These are phyloP conservation scores for Murraya paniculata DNA, from an alignment of 345 rosid species.

Conservation along the genomic window DNA sequence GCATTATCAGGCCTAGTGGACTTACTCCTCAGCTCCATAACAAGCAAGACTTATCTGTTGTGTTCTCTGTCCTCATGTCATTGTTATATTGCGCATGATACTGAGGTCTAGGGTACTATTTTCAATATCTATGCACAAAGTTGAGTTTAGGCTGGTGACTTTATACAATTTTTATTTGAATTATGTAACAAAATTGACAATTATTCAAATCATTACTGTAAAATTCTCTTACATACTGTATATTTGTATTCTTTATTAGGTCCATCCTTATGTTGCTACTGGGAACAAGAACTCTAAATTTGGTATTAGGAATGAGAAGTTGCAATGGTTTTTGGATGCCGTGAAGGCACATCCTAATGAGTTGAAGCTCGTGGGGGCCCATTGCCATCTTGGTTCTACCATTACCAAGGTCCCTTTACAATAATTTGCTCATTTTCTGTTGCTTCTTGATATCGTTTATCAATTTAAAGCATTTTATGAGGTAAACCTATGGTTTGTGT, in stretches of 20 bases:
- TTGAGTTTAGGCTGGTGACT: neutral
- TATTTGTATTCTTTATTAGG: slow-evolving; percentile 37
- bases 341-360: slow-evolving; percentile 83
- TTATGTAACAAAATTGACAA: neutral
- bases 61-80: neutral
- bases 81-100: neutral
- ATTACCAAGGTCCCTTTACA: slow-evolving; percentile 71
- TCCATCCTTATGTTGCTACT: slow-evolving; percentile 97
- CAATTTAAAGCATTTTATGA: neutral
- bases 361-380: slow-evolving; percentile 93
- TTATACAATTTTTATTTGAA: neutral
- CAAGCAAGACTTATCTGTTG: neutral
- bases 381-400: slow-evolving; percentile 98
- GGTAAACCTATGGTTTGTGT: neutral
- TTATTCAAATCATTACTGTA: neutral
- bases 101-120: neutral
- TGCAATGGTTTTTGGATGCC: slow-evolving; percentile 97
- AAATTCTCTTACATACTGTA: neutral
- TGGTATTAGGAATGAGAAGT: slow-evolving; percentile 97
- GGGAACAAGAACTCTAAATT: slow-evolving; percentile 98
- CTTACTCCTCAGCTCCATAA: neutral
- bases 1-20: neutral
- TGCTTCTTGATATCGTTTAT: neutral
- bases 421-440: neutral
- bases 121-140: neutral